A percentile compares a stretch with the other conserved stretches of the same genome.
Evolutionary conservation across 257 asterid genomes (phyloP).

Genomic region (Lavandula angustifolia): DNA sequence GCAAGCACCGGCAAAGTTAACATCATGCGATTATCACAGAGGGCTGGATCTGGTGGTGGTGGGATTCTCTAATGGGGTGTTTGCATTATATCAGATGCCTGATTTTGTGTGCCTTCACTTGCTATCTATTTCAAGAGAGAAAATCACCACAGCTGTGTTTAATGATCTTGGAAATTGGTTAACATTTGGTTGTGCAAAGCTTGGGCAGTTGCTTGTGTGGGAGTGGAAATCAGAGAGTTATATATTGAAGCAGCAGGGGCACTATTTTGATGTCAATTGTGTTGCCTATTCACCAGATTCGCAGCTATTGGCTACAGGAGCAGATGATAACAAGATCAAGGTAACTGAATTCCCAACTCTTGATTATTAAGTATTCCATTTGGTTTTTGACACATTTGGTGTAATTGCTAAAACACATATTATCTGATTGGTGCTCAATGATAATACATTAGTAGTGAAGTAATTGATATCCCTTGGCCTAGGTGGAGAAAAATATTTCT

Average conservation of each 20-base stretch:
- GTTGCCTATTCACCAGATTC: constrained; percentile 93
- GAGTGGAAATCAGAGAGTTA: constrained; percentile 99
- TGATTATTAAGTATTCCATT: constrained; percentile 8
- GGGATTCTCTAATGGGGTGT: constrained; percentile 94
- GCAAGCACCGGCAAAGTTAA: constrained; percentile 80
- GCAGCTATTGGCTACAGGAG: constrained; percentile 94
- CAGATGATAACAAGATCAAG: constrained; percentile 98
- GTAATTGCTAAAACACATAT: constrained; percentile 21
- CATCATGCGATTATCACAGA: constrained; percentile 81
- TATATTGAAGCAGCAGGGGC: constrained; percentile 98
- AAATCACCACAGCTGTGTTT: constrained; percentile 78
- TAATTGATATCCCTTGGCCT: background rate
- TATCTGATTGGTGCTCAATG: background rate
- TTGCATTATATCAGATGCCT: constrained; percentile 94
- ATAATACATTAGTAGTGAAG: background rate
- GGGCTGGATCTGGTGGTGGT: constrained; percentile 90
- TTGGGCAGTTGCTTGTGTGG: constrained; percentile 99
- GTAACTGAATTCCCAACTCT: constrained; percentile 36
- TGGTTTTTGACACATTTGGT: constrained; percentile 1
- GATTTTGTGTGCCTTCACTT: constrained; percentile 86
- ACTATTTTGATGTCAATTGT: constrained; percentile 94
- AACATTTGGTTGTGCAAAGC: constrained; percentile 90
- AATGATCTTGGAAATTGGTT: constrained; percentile 94
- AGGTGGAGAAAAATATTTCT: background rate
- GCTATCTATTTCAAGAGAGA: constrained; percentile 81